Conservation (phyloP, 2,329 filamentous ascomycete genomes). For the Eutypella sp. region DNA sequence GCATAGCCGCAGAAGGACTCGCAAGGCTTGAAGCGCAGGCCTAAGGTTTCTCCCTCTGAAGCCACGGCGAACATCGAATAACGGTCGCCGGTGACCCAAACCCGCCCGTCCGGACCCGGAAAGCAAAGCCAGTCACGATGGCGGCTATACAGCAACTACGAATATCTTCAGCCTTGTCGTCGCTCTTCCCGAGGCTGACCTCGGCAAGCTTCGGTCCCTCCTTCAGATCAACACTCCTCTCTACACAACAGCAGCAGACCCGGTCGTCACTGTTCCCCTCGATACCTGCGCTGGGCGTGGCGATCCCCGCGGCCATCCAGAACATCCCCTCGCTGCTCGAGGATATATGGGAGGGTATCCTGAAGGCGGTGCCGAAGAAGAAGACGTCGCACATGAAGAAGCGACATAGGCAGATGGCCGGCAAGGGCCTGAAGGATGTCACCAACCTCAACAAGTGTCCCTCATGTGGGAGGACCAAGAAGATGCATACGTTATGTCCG, state of each 20-base stretch:
- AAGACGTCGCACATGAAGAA: conserved; percentile 98
- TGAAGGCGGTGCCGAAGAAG: conserved; percentile 94
- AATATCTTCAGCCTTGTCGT: conserved; percentile 34
- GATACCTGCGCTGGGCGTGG: conserved; percentile 50
- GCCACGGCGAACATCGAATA: no score
- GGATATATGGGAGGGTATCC: conserved; percentile 86
- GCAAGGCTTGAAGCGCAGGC: no score
- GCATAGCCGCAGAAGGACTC: no score
- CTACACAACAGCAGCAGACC: conserved; percentile 38
- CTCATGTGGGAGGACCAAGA: conserved; percentile 81
- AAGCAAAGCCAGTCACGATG: conserved; percentile 34
- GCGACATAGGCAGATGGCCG: conserved; percentile 87
- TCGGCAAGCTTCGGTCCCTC: conserved; percentile 35
- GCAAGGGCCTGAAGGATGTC: conserved; percentile 90
- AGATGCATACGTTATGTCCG: conserved; percentile 82
- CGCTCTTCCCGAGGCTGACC: conserved; percentile 53
- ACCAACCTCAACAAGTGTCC: conserved; percentile 84
- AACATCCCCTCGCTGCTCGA: conserved; percentile 65
- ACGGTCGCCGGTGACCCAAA: no score
- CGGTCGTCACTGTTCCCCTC: conserved; percentile 34
- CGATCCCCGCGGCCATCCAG: conserved; percentile 56
- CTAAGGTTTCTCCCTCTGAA: no score
- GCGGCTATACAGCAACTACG: conserved; percentile 37
- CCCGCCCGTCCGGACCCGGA: no score
- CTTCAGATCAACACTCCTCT: conserved; percentile 39